Evolutionary conservation across 106 monocot genomes (phyloP).

Genomic region (Ottelia alismoides): DNA sequence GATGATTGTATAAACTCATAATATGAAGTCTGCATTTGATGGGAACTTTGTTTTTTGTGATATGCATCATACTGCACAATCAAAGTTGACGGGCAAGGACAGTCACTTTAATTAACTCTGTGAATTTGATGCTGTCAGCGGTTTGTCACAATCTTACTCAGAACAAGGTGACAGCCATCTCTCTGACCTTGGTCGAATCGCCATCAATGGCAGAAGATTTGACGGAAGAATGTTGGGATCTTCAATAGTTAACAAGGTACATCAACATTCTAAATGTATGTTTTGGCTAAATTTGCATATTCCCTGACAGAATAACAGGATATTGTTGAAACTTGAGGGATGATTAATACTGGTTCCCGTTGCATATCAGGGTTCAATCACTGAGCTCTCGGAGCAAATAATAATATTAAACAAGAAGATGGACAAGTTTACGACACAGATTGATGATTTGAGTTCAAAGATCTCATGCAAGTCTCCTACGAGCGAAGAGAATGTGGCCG

Average conservation of each 20-base stretch:
- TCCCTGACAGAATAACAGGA: too few species aligned
- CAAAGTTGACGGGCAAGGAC: too few species aligned
- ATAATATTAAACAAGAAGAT: slow-evolving; percentile 73
- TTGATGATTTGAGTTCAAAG: slow-evolving; percentile 75
- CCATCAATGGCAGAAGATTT: slow-evolving; percentile 42
- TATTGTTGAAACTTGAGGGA: too few species aligned
- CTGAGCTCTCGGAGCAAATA: slow-evolving; percentile 75
- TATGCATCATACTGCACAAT: too few species aligned
- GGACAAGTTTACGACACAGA: slow-evolving; percentile 59
- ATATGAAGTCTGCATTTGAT: too few species aligned
- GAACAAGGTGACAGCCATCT: slow-evolving; percentile 52
- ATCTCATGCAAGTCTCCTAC: slow-evolving; percentile 20
- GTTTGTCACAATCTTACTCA: slow-evolving; percentile 76
- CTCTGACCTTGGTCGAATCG: slow-evolving; percentile 47
- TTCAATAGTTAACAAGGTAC: slow-evolving; percentile 48
- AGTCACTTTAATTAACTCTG: too few species aligned
- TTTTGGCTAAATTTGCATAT: too few species aligned
- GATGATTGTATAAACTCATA: too few species aligned
- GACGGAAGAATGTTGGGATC: slow-evolving; percentile 34
- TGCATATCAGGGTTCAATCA: slow-evolving; percentile 51
- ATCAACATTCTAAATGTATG: too few species aligned
- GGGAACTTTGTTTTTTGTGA: too few species aligned
- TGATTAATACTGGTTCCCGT: too few species aligned
- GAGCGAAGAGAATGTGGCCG: slow-evolving; percentile 49
- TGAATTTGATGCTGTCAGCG: too few species aligned